These are phyloP conservation scores for Irpex sp. DNA, from an alignment of 1,284 basidiomycete species.

Conservation along the genomic window DNA sequence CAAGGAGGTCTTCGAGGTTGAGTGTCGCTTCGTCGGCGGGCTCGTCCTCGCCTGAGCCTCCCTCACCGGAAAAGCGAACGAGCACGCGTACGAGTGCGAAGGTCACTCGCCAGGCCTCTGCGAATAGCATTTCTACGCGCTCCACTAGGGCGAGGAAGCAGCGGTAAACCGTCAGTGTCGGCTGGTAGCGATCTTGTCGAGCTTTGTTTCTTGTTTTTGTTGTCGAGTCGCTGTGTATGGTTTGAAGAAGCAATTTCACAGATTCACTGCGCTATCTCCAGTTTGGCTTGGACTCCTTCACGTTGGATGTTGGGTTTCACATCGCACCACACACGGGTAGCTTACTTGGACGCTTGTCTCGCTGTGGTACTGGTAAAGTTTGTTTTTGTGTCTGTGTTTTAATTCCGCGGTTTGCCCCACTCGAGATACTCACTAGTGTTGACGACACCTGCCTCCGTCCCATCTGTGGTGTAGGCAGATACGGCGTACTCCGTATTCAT, in stretches of 20 bases:
- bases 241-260: not conserved
- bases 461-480: too few species aligned
- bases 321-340: too few species aligned
- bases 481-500: too few species aligned
- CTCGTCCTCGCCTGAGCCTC: slow-evolving; percentile 26
- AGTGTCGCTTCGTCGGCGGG: slow-evolving; percentile 12
- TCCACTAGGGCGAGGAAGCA: not conserved
- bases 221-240: not conserved
- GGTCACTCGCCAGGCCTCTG: not conserved
- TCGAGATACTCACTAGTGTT: too few species aligned
- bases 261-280: not conserved
- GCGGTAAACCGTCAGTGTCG: not conserved
- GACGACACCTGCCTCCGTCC: too few species aligned
- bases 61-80: slow-evolving; percentile 20
- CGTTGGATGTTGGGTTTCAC: not conserved
- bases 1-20: slow-evolving; percentile 15
- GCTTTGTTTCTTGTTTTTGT: not conserved
- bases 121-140: not conserved
- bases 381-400: too few species aligned
- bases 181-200: not conserved
- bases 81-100: not conserved
- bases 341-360: too few species aligned
- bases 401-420: too few species aligned
- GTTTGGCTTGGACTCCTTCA: not conserved
- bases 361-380: too few species aligned